phyloP scores from a whole-genome alignment of 371 early-diverging fungal genomes.

The Choanephora cucurbitarum region DNA sequence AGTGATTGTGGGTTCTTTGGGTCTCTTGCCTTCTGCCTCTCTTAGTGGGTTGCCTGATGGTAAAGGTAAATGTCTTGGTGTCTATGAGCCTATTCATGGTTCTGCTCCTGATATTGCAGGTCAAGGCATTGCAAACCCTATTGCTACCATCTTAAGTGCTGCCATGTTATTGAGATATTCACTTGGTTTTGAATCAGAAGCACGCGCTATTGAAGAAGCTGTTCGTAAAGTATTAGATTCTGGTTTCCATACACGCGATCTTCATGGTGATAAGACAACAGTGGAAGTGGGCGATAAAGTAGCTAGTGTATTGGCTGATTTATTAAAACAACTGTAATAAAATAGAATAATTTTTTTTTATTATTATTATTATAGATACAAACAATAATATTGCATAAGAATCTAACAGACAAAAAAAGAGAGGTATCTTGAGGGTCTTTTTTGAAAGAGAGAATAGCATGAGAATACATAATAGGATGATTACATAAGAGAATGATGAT shows the following conservation, averaged over 20 bases:
- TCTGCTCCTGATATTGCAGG: conserved; percentile 98
- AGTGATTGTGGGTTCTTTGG: conserved; percentile 94
- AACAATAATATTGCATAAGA: no score
- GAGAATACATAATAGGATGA: no score
- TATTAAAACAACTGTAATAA: conserved; percentile 46
- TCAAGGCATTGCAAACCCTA: conserved; percentile 93
- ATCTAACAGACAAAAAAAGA: no score
- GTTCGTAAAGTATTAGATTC: conserved; percentile 90
- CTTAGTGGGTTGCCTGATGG: conserved; percentile 83
- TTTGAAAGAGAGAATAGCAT: no score
- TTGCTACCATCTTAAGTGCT: conserved; percentile 94
- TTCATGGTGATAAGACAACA: conserved; percentile 84
- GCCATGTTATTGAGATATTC: conserved; percentile 96
- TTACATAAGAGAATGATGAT: conserved; percentile 2
- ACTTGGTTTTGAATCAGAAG: conserved; percentile 84
- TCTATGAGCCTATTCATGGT: conserved; percentile 98
- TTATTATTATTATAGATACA: no score
- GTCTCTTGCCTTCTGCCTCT: conserved; percentile 91
- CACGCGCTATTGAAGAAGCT: conserved; percentile 87
- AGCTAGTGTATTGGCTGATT: conserved; percentile 66
- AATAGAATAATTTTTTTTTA: no score
- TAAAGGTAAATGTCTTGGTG: conserved; percentile 73
- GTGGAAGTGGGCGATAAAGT: conserved; percentile 89
- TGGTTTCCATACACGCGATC: conserved; percentile 86
- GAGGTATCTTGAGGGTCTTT: no score